Conservation (phyloP, 169 alveolate genomes). For the Perkinsus chesapeaki region DNA sequence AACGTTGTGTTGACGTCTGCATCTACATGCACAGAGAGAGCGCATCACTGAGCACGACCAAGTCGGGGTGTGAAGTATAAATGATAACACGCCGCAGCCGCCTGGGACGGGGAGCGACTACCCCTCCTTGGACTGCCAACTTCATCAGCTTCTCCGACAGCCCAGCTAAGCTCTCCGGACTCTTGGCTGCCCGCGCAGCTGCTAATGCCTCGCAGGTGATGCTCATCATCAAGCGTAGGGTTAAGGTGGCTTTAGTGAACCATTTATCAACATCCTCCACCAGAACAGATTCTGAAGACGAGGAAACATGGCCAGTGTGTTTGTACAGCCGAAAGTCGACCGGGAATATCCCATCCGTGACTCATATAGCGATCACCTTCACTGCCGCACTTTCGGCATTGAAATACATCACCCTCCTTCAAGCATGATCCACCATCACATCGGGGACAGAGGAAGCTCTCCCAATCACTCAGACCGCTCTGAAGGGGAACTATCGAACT, state of each 20-base stretch:
- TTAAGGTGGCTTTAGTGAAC: background rate
- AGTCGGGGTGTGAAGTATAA: background rate
- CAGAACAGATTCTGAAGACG: background rate
- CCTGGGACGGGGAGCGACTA: too few relatives aligned
- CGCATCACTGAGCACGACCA: background rate
- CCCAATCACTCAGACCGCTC: background rate
- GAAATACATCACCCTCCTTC: background rate
- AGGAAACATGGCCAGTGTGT: too few relatives aligned
- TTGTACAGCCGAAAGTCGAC: too few relatives aligned
- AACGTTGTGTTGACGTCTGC: too few relatives aligned
- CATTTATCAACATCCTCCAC: background rate
- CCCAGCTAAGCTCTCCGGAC: background rate
- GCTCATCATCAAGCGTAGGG: background rate
- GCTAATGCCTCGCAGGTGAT: background rate
- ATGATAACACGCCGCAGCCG: background rate
- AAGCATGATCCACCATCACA: background rate
- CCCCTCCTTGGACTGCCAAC: background rate
- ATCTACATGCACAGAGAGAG: too few relatives aligned
- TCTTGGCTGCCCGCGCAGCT: background rate
- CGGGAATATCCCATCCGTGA: too few relatives aligned
- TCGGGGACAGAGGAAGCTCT: background rate
- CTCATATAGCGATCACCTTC: too few relatives aligned
- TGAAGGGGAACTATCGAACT: too few relatives aligned
- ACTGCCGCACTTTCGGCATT: background rate
- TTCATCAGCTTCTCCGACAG: background rate